A percentile compares a stretch with the other conserved stretches of the same genome.
Evolutionary conservation across 2,329 filamentous ascomycete genomes (phyloP).

Genomic region (Colletotrichum lentis): DNA sequence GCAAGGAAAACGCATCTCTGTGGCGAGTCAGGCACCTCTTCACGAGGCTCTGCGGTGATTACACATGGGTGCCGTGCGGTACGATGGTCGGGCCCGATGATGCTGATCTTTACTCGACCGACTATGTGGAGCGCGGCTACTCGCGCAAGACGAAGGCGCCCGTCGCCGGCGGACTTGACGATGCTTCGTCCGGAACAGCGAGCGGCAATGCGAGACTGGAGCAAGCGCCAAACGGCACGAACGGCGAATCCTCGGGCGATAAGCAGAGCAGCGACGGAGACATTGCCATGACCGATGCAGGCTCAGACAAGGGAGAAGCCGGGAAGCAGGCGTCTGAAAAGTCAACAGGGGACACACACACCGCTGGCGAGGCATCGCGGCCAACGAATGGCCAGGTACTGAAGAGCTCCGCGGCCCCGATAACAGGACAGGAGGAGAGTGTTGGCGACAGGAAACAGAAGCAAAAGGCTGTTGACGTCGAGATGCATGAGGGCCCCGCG

Average conservation of each 20-base stretch:
- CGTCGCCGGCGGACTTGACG: conserved; percentile 8
- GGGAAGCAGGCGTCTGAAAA: conserved; percentile 18
- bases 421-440: conserved; percentile 31
- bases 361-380: conserved; percentile 39
- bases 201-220: conserved; percentile 38
- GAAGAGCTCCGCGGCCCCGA: conserved; percentile 6
- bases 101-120: conserved; percentile 61
- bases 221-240: conserved; percentile 38
- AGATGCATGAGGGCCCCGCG: conserved; percentile 19
- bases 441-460: conserved; percentile 29
- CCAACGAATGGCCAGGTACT: conserved; percentile 15
- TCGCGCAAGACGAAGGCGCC: conserved; percentile 38
- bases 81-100: conserved; percentile 66
- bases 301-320: conserved; percentile 16
- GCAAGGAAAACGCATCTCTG: conserved; percentile 76
- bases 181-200: conserved; percentile 22
- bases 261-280: conserved; percentile 38
- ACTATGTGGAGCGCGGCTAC: conserved; percentile 52
- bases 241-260: conserved; percentile 38
- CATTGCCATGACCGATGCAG: conserved; percentile 40
- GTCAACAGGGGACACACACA: conserved; percentile 10
- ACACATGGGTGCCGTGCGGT: conserved; percentile 70
- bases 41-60: conserved; percentile 77
- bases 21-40: conserved; percentile 79
- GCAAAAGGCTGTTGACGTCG: conserved; percentile 30